Conservation (phyloP, 2,329 filamentous ascomycete species). For the Ilyonectria destructans region DNA sequence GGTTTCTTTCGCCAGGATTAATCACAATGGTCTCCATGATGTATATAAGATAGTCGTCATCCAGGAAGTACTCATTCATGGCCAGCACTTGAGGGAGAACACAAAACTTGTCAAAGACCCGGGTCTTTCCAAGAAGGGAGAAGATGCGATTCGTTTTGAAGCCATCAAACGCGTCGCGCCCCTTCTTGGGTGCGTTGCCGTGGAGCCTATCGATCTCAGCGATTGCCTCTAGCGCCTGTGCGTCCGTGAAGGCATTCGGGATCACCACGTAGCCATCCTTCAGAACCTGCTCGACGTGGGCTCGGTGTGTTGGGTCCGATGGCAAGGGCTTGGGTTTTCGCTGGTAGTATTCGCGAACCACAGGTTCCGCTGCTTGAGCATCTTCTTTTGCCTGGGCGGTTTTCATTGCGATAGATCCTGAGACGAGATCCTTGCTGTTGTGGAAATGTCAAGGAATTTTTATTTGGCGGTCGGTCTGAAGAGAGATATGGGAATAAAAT, state of each 20-base stretch:
- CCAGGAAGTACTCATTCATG: constrained; percentile 25
- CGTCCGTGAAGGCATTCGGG: constrained; percentile 21
- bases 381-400: background rate
- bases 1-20: constrained; percentile 29
- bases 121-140: constrained; percentile 20
- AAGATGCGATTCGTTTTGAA: constrained; percentile 26
- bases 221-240: constrained; percentile 21
- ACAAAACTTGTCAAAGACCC: constrained; percentile 28
- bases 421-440: background rate
- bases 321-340: constrained; percentile 14
- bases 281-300: constrained; percentile 16
- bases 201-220: constrained; percentile 27
- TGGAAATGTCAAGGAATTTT: background rate
- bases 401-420: background rate
- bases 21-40: constrained; percentile 31
- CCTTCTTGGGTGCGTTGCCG: constrained; percentile 18
- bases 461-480: background rate
- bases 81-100: constrained; percentile 24
- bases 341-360: constrained; percentile 15
- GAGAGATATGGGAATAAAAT: background rate
- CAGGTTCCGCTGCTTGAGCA: constrained; percentile 12
- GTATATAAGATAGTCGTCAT: constrained; percentile 25
- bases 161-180: constrained; percentile 20
- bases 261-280: constrained; percentile 27
- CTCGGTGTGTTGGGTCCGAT: constrained; percentile 10